Evolutionary conservation across 1,284 basidiomycete species (phyloP), one percentile per base, ranked within the genome.

Genomic region (Pseudozyma pruni): DNA sequence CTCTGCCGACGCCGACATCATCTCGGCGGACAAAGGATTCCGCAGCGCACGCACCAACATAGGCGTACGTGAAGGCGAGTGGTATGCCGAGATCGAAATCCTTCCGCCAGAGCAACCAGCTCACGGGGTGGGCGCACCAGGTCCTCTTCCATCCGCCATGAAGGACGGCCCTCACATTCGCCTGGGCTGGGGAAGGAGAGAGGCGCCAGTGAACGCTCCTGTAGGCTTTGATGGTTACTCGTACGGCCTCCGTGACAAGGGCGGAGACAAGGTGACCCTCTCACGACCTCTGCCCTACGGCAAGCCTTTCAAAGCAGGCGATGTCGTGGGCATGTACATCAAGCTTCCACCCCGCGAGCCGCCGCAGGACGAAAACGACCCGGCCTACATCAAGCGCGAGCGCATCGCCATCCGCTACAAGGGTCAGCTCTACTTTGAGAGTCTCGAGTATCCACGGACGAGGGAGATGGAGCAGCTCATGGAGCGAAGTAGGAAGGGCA

Each of bases 381-480:
- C 73, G 10, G 47, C 55, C 11, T 70, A 78, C 45, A 75, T 82
- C 50, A 61, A 59, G n/a, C 52, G 79, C 20, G 80, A 81, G 20
- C 71, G 77, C 3, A 64, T 82, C 52, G 89, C 94, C 2, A 95
- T 99, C 79, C 90, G 92, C 56, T 93, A 93, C 85, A 94, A 94
- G 83, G 92, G 91, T n/a, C 93, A 95, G 83, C 89, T 93, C 66
- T 95, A 96, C 82, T 98, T 97, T 82, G 96, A 99, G 83, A 90
- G 89, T 67, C 86, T 93, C 71, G 95, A 98, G 83, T 98, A 97
- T 81, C 84, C 89, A 1, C 88, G 89, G 56, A 89, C 87, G n/a
- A 95, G 94, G 81, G 96, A 98, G 84, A 98, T 99, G 96, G 87
- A 88, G 23, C 86, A 81, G 35, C 78, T 86, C 20, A 84, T 85